Conservation (phyloP, 1,284 basidiomycete genomes). For the Marasmius sp. region DNA sequence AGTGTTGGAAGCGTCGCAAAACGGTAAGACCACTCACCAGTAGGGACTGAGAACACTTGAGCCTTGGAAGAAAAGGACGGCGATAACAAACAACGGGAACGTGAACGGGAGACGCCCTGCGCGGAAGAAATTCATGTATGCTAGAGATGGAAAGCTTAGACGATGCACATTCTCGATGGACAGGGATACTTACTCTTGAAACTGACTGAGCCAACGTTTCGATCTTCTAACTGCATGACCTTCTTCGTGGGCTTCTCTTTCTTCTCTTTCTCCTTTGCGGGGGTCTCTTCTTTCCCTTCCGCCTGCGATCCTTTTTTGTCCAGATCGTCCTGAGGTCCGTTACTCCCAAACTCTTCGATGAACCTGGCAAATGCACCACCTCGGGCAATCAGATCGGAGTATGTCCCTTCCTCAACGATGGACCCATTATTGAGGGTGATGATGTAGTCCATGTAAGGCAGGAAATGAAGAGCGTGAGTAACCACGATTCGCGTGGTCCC, state of each 20-base stretch:
- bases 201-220: slow-evolving; percentile 59
- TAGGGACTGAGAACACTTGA: slow-evolving; percentile 63
- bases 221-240: slow-evolving; percentile 67
- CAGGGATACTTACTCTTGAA: slow-evolving; percentile 14
- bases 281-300: slow-evolving; percentile 29
- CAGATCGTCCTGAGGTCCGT: slow-evolving; percentile 34
- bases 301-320: slow-evolving; percentile 27
- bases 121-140: slow-evolving; percentile 53
- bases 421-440: slow-evolving; percentile 68
- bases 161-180: background rate
- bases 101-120: slow-evolving; percentile 56
- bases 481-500: slow-evolving; percentile 83
- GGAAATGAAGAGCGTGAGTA: slow-evolving; percentile 81
- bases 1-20: background rate
- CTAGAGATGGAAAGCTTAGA: slow-evolving; percentile 11
- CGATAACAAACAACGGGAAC: slow-evolving; percentile 51
- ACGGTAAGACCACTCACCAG: slow-evolving; percentile 41
- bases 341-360: slow-evolving; percentile 58
- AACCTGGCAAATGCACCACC: slow-evolving; percentile 74
- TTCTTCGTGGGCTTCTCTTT: slow-evolving; percentile 38
- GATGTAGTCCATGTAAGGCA: slow-evolving; percentile 78
- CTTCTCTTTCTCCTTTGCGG: slow-evolving; percentile 13
- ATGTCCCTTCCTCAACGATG: slow-evolving; percentile 78
- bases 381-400: slow-evolving; percentile 60
- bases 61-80: slow-evolving; percentile 56